Evolutionary conservation across 106 monocot genomes (phyloP).

Genomic region (Allium cepa): DNA sequence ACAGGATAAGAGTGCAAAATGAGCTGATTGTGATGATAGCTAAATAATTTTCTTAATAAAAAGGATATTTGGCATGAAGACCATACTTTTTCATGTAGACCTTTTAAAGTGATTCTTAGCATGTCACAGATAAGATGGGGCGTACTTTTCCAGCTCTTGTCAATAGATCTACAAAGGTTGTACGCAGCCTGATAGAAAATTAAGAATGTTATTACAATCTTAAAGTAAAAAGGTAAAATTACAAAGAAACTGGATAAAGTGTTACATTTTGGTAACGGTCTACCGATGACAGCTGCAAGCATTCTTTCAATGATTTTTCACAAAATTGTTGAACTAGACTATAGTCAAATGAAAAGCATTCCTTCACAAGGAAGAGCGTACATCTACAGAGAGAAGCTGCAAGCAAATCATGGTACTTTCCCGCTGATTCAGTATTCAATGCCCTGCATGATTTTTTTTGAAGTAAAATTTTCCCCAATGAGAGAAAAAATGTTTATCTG

Average conservation of each 20-base stretch:
- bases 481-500: background rate
- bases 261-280: constrained; percentile 34
- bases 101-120: constrained; percentile 28
- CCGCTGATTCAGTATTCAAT: constrained; percentile 25
- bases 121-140: constrained; percentile 32
- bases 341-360: constrained; percentile 31
- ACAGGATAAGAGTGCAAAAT: constrained; percentile 4
- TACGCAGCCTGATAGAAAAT: constrained; percentile 35
- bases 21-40: background rate
- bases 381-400: constrained; percentile 44
- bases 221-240: background rate
- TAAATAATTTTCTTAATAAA: background rate
- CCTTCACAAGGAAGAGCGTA: constrained; percentile 30
- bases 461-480: background rate
- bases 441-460: constrained; percentile 23
- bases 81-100: constrained; percentile 44
- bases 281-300: constrained; percentile 22
- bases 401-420: constrained; percentile 28
- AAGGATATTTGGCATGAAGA: constrained; percentile 12
- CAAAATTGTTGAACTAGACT: constrained; percentile 47
- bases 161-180: constrained; percentile 39
- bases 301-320: constrained; percentile 28
- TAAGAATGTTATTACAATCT: background rate
- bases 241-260: background rate
- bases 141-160: constrained; percentile 26